Conservation (phyloP, 2,329 filamentous ascomycete species). For the Neonectria punicea region DNA sequence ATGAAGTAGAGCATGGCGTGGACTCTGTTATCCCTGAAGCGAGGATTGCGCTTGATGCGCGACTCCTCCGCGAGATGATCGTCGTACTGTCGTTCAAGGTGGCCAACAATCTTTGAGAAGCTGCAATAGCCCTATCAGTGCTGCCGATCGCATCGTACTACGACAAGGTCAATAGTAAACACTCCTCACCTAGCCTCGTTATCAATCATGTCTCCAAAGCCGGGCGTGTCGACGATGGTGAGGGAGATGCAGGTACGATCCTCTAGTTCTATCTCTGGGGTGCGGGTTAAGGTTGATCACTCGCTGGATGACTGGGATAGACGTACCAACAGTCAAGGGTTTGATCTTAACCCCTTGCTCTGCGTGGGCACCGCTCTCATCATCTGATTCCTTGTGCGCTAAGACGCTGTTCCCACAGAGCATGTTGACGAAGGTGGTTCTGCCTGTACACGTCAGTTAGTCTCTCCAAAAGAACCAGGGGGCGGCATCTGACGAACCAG, state of each 20-base stretch:
- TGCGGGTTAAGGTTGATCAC: constrained; percentile 29
- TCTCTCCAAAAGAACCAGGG: background rate
- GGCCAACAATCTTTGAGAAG: constrained; percentile 97
- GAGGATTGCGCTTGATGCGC: constrained; percentile 99
- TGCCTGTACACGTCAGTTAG: constrained; percentile 64
- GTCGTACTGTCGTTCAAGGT: constrained; percentile 99
- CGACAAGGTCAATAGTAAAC: background rate
- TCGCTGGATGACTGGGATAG: constrained; percentile 28
- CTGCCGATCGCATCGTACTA: background rate
- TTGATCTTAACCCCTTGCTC: constrained; percentile 99
- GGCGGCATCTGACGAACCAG: constrained; percentile 72
- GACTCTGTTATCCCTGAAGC: constrained; percentile 98
- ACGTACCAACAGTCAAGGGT: constrained; percentile 91
- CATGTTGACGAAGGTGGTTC: constrained; percentile 99
- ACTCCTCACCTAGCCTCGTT: constrained; percentile 88
- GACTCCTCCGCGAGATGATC: constrained; percentile 99
- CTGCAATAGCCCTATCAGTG: constrained; percentile 54
- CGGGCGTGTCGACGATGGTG: constrained; percentile 98
- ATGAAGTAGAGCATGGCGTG: constrained; percentile 99
- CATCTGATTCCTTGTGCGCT: constrained; percentile 90
- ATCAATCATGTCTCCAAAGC: constrained; percentile 98
- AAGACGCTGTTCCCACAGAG: constrained; percentile 96
- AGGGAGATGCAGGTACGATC: constrained; percentile 98
- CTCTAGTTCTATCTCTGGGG: constrained; percentile 88
- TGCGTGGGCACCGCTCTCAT: constrained; percentile 85